Base-by-base conservation (phyloP, 2,329 filamentous ascomycete species). In the Remersonia thermophila region DNA sequence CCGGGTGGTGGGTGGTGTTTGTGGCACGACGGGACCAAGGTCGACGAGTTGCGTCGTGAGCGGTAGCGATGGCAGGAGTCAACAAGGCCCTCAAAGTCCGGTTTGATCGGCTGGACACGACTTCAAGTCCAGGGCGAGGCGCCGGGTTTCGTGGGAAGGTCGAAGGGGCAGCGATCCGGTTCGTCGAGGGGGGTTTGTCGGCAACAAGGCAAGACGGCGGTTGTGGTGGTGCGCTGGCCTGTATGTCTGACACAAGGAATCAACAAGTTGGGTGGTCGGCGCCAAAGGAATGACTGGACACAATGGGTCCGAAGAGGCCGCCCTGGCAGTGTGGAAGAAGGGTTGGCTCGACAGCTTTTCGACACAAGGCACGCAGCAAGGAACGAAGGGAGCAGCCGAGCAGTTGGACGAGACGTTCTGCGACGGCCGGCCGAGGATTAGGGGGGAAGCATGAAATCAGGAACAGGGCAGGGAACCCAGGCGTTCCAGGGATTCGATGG, bases 101-200 rank as follows among this genome's bases (percentile, higher is more conserved):
- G 48, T 50, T 49, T 50, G 48, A 50, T 50, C 48, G 47, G 33
- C 47, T 47, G 41, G 42, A 31, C 25, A 28, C 26, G 33, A 27
- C n/a, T n/a, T n/a, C n/a, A n/a, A n/a, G n/a, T 37, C 33, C 42
- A 41, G 31, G 30, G 23, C 37, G 30, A 32, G 39, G 47, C 43
- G 39, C 45, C 42, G n/a, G n/a, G n/a, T n/a, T n/a, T n/a, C n/a
- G n/a, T n/a, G 42, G 35, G 30, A 36, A 16, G 39, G 39, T 43
- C 35, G 38, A 46, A 42, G 36, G 10, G 43, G 44, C 35, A 41
- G 37, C 14, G 44, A 47, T 46, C 39, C n/a, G n/a, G n/a, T n/a
- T n/a, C 30, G 43, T 35, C 43, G 37, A 37, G 27, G 30, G 17
- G 14, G 27, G 36, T 12, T 27, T n/a, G 40, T n/a, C n/a, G n/a